Base-by-base conservation (phyloP, 179 eudicot species). In the Spergularia azorica region DNA sequence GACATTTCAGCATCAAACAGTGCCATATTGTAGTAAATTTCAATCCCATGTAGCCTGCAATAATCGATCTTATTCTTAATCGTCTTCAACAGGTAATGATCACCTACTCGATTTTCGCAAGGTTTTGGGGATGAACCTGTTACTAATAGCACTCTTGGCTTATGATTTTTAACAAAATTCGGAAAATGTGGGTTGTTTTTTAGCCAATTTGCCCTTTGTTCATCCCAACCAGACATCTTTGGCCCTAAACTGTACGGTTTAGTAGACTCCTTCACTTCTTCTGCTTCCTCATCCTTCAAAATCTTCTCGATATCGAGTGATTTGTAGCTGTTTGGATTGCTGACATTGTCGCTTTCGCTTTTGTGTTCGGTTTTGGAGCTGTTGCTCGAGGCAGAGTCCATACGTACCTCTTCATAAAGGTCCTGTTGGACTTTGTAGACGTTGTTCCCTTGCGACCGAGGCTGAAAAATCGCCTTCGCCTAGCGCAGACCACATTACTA, bases 41-140 rank as follows among this genome's bases (percentile, higher is more conserved):
- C 83, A 63, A 80, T 59, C 67, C 79, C 79, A 76, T 80, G 83
- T 62, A 80, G 41, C 41, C 83, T 71, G 69, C 83, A 75, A 63
- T 80, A 80, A 62, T 80, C 83, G 41, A 80, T 80, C 71, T 80
- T 80, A 9, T 80, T 80, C 75, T 80, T 80, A 21, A 80, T 62
- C 18, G 79, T 70, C 56, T 80, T 80, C 52, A 80, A 43, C 39
- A 80, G 50, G 51, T 80, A 80, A 57, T 75, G 76, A 71, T 80
- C 83, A 50, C 83, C 83, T 39, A 80, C 43, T 12, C 71, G 71
- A 54, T 70, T 80, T 57, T 80, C 83, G 76, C 83, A 80, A 43
- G 83, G 58, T 46, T 80, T 69, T 7, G 83, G 83, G 15, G 83
- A 67, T 43, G 83, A 80, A 71, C 83, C 83, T 3, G 76, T 80